phyloP scores from a whole-genome alignment of 2,329 filamentous ascomycete species.

The Dothidotthia symphoricarpi region DNA sequence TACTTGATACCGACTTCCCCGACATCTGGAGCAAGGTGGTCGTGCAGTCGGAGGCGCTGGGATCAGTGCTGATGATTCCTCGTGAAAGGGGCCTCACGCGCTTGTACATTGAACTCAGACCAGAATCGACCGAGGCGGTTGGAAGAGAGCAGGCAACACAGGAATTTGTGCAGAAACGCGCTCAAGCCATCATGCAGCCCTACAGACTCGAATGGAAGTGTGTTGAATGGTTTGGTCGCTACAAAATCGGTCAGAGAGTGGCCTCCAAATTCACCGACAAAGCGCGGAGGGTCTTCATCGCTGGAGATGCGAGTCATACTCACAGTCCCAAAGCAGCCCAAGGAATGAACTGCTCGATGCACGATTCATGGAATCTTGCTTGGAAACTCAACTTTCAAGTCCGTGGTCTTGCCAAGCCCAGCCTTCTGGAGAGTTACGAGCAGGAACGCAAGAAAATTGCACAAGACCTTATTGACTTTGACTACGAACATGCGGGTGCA shows the following conservation, averaged over 20 bases:
- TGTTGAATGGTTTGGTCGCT: slow-evolving; percentile 54
- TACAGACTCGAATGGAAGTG: slow-evolving; percentile 48
- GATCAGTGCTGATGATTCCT: slow-evolving; percentile 71
- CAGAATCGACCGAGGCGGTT: slow-evolving; percentile 33
- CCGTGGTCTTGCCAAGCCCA: slow-evolving; percentile 40
- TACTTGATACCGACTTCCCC: slow-evolving; percentile 69
- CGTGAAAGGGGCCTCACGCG: slow-evolving; percentile 71
- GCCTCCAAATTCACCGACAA: slow-evolving; percentile 48
- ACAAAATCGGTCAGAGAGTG: slow-evolving; percentile 52
- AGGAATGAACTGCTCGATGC: slow-evolving; percentile 49
- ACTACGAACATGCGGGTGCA: slow-evolving; percentile 51
- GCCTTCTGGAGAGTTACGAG: slow-evolving; percentile 43
- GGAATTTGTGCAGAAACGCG: slow-evolving; percentile 69
- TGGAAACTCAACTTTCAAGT: slow-evolving; percentile 47
- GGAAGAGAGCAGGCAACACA: slow-evolving; percentile 49
- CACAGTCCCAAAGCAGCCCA: slow-evolving; percentile 46
- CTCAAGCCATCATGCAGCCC: slow-evolving; percentile 49
- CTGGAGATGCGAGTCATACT: slow-evolving; percentile 49
- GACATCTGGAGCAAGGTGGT: slow-evolving; percentile 74
- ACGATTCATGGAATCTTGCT: slow-evolving; percentile 46
- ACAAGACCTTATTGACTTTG: slow-evolving; percentile 47
- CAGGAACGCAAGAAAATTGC: slow-evolving; percentile 46
- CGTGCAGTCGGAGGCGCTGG: slow-evolving; percentile 64
- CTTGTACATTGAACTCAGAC: slow-evolving; percentile 52
- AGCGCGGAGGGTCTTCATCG: slow-evolving; percentile 48